Base-by-base conservation (phyloP, 139 green algal species). In the Chlorella sp. region DNA sequence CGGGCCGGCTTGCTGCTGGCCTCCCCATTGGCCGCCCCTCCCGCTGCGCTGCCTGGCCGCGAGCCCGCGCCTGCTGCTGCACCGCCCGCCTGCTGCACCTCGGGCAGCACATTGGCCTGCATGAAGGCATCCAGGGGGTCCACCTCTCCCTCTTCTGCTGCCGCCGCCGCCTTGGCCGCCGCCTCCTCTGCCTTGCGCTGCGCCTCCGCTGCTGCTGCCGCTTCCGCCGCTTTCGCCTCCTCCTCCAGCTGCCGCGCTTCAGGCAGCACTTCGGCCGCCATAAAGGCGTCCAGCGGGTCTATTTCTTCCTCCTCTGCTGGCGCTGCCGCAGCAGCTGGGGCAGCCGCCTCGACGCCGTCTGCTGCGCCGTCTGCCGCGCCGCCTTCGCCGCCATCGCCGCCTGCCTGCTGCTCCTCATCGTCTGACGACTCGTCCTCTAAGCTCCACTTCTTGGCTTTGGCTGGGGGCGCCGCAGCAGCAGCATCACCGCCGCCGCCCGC, bases 51-150 rank as follows among this genome's bases (percentile, higher is more conserved):
- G 75, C 76, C 78, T 36, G 41, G 64, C 38, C 14, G 75, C 72
- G 72, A 32, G 51, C 51, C 77, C 77, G 74, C 68, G 38, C 34
- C 69, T 78, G 68, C 41, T 74, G 76, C 67, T 62, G 54, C 43
- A 26, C 44, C 8, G 6, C 16, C 65, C 58, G 69, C 65, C 77
- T 89, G 62, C 75, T 79, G 54, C 38, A 89, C 87, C 75, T 86
- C 80, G 41, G 91, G 91, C 44, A 91, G 40, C 41, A 93, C 90
- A 19, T 92, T 85, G 34, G 80, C 85, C 30, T 89, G 89, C 97
- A 99, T 99, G 91, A 98, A 99, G 11, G 94, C 95, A 73, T 99
- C 96, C 86, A 99, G 83, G 3, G 96, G 96, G 83, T 99, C 97
- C 17, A 30, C 69, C 62, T 82, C 48, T 1, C 78, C 60, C 43